A percentile compares a stretch with the other conserved stretches of the same genome.
Conservation (phyloP, 1,284 basidiomycete genomes). For the Papiliotrema flavescens region DNA sequence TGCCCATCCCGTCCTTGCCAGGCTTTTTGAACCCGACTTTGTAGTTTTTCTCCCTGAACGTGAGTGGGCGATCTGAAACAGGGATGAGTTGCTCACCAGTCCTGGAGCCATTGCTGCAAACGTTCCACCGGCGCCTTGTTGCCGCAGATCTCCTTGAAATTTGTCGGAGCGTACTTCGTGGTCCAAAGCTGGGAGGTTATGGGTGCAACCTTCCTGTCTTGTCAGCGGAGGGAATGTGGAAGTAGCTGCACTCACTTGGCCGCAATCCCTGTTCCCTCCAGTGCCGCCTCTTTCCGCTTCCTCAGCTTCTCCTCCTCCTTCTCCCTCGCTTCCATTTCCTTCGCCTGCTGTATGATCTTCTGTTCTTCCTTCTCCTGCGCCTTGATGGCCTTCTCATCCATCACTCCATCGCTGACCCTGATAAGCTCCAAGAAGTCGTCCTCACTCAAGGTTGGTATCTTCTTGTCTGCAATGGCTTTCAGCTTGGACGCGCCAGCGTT, state of each 20-base stretch:
- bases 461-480: constrained; percentile 74
- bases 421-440: constrained; percentile 85
- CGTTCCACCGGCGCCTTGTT: constrained; percentile 91
- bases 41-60: constrained; percentile 64
- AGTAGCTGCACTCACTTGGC: constrained; percentile 36
- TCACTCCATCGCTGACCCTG: constrained; percentile 55
- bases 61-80: background rate
- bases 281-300: constrained; percentile 58
- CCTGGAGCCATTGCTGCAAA: constrained; percentile 76
- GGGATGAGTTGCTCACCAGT: constrained; percentile 63
- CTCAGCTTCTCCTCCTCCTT: constrained; percentile 60
- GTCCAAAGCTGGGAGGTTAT: constrained; percentile 77
- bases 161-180: constrained; percentile 85
- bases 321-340: constrained; percentile 66
- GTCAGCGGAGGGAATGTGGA: background rate
- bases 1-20: constrained; percentile 83
- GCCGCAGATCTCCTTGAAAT: constrained; percentile 86
- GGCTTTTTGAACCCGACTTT: constrained; percentile 86
- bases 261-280: constrained; percentile 38
- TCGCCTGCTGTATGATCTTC: constrained; percentile 58
- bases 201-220: constrained; percentile 49
- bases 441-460: constrained; percentile 72
- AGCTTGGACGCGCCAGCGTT: constrained; percentile 87
- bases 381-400: constrained; percentile 78
- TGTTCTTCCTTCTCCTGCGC: constrained; percentile 66